A percentile compares a stretch with the other conserved stretches of the same genome.
Conservation (phyloP, 2,329 filamentous ascomycete genomes). For the Sarocladiaceae sp. region DNA sequence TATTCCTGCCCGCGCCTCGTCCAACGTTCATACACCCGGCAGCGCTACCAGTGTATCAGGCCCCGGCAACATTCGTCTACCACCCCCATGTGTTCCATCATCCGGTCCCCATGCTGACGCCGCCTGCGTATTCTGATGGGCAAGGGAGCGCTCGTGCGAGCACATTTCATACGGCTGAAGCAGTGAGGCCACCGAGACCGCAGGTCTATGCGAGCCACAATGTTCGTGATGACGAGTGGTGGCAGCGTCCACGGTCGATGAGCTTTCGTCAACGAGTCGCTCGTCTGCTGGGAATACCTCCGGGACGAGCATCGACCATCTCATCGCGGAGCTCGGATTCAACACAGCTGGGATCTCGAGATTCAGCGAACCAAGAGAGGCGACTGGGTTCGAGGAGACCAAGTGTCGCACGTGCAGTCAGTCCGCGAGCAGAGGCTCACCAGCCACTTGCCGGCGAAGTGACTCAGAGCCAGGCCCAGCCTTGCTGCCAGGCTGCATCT, state of each 20-base stretch:
- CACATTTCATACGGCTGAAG: too few species aligned
- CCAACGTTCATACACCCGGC: background rate
- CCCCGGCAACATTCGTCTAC: background rate
- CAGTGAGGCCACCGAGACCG: too few species aligned
- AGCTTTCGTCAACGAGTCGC: conserved; percentile 22
- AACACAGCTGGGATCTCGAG: background rate
- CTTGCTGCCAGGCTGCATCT: background rate
- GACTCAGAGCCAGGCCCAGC: background rate
- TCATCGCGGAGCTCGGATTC: conserved; percentile 12
- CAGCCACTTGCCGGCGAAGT: background rate
- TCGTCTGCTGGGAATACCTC: conserved; percentile 21
- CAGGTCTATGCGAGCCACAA: too few species aligned
- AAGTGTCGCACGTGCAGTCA: background rate
- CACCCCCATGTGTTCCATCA: background rate
- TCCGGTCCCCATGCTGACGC: background rate
- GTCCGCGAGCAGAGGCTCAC: background rate
- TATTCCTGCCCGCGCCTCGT: background rate
- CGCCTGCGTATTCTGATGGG: conserved; percentile 3
- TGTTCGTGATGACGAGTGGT: conserved; percentile 11
- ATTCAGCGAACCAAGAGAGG: background rate
- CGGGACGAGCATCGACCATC: conserved; percentile 30
- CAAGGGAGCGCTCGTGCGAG: too few species aligned
- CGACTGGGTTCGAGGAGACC: background rate
- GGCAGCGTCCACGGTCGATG: conserved; percentile 9
- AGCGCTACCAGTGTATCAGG: background rate